phyloP scores from a whole-genome alignment of 805 yeast species.

The Yueomyces sinensis region DNA sequence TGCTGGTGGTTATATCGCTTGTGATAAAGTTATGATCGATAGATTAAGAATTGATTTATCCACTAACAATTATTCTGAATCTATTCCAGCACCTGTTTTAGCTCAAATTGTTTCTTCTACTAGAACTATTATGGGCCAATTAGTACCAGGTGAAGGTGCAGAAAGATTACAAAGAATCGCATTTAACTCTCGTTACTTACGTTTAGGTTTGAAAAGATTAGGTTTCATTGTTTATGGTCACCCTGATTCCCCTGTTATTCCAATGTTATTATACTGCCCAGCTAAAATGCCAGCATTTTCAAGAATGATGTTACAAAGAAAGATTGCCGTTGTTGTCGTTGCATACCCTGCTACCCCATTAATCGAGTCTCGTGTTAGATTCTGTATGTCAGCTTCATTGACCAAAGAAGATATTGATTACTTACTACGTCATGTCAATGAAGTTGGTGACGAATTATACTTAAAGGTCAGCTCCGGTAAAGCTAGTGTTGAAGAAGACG shows the following conservation, averaged over 20 bases:
- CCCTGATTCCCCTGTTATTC: slow-evolving; percentile 94
- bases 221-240: slow-evolving; percentile 93
- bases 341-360: slow-evolving; percentile 98
- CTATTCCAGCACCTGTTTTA: slow-evolving; percentile 83
- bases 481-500: slow-evolving; percentile 47
- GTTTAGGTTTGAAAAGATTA: slow-evolving; percentile 78
- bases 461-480: slow-evolving; percentile 69
- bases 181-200: slow-evolving; percentile 85
- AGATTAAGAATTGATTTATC: slow-evolving; percentile 60
- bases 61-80: slow-evolving; percentile 67
- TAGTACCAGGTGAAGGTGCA: slow-evolving; percentile 85
- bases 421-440: slow-evolving; percentile 54
- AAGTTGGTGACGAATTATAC: slow-evolving; percentile 63
- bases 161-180: slow-evolving; percentile 89
- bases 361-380: slow-evolving; percentile 77
- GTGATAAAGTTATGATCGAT: slow-evolving; percentile 52
- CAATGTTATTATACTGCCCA: slow-evolving; percentile 76
- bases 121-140: slow-evolving; percentile 63
- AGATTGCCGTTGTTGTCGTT: slow-evolving; percentile 89
- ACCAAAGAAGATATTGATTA: slow-evolving; percentile 90
- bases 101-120: slow-evolving; percentile 77
- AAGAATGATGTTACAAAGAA: slow-evolving; percentile 61
- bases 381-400: slow-evolving; percentile 84
- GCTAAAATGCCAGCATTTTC: slow-evolving; percentile 91
- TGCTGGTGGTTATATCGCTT: slow-evolving; percentile 96